phyloP scores from a whole-genome alignment of 345 rosid species.

The Aegle marmelos region DNA sequence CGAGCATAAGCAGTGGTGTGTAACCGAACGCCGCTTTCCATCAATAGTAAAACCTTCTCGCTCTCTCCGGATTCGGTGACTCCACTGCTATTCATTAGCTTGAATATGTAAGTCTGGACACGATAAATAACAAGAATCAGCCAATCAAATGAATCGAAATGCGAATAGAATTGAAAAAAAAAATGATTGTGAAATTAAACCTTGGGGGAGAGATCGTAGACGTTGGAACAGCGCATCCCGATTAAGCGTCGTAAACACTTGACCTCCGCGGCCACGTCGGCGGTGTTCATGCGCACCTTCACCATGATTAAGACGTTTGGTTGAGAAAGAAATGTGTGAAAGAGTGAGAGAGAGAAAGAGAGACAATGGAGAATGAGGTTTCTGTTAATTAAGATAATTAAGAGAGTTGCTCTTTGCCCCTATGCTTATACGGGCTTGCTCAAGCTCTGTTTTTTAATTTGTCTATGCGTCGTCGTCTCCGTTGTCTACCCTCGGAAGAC shows the following conservation, averaged over 20 bases:
- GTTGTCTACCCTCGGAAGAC: no score
- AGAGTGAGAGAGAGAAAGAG: no score
- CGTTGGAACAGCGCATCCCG: conserved; percentile 97
- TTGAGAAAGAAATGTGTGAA: background rate
- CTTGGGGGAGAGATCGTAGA: conserved; percentile 98
- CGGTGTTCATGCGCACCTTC: conserved; percentile 99
- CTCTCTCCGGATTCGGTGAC: conserved; percentile 96
- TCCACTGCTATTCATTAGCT: conserved; percentile 97
- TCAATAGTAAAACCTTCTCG: conserved; percentile 82
- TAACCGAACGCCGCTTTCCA: conserved; percentile 96
- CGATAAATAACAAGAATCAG: background rate
- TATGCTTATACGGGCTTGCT: no score
- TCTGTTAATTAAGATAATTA: no score
- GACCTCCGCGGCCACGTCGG: conserved; percentile 98
- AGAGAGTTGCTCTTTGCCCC: no score
- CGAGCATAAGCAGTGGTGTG: conserved; percentile 87
- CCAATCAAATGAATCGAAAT: no score
- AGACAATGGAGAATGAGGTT: no score
- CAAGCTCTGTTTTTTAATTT: no score
- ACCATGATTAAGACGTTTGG: conserved; percentile 46
- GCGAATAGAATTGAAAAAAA: background rate
- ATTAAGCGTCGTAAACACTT: conserved; percentile 81
- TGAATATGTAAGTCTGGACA: conserved; percentile 83
- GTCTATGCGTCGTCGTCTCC: no score
- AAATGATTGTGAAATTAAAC: conserved; percentile 19